Percentiles rank a stretch among this genome's conserved stretches.
phyloP scores from a whole-genome alignment of 1,284 basidiomycete species.

The Cyathus olla region DNA sequence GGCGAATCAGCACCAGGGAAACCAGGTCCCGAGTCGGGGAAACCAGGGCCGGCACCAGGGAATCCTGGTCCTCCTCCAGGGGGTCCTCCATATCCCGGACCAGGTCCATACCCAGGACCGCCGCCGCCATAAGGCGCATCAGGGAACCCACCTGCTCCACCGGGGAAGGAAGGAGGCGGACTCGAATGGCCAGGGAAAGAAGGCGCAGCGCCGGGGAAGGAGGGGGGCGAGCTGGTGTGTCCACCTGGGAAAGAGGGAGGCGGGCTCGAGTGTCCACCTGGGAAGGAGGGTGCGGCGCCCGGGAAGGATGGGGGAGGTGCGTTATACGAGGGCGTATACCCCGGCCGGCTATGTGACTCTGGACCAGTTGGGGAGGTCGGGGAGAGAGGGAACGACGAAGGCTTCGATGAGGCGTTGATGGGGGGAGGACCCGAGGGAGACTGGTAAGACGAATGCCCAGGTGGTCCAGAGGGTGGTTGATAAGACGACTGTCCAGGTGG shows the following conservation, averaged over 20 bases:
- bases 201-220: slow-evolving; percentile 3
- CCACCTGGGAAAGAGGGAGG: slow-evolving; percentile 6
- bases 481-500: slow-evolving; percentile 32
- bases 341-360: too few relatives aligned
- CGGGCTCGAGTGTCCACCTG: slow-evolving; percentile 28
- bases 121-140: slow-evolving; percentile 11
- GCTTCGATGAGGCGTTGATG: slow-evolving; percentile 7
- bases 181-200: slow-evolving; percentile 25
- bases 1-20: slow-evolving; percentile 23
- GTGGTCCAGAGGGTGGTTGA: slow-evolving; percentile 24
- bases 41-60: slow-evolving; percentile 11
- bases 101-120: slow-evolving; percentile 7
- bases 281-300: slow-evolving; percentile 17
- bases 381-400: neutral
- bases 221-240: neutral
- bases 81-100: slow-evolving; percentile 11
- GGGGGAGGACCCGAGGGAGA: slow-evolving; percentile 17
- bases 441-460: slow-evolving; percentile 32
- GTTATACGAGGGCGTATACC: slow-evolving; percentile 10
- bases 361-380: too few relatives aligned
- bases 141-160: slow-evolving; percentile 20
- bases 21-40: slow-evolving; percentile 1
- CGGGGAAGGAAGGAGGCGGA: slow-evolving; percentile 5
- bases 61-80: slow-evolving; percentile 14
- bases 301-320: slow-evolving; percentile 15